These are phyloP conservation scores for Penstemon newberryi DNA, from an alignment of 257 asterid species.

Conservation along the genomic window DNA sequence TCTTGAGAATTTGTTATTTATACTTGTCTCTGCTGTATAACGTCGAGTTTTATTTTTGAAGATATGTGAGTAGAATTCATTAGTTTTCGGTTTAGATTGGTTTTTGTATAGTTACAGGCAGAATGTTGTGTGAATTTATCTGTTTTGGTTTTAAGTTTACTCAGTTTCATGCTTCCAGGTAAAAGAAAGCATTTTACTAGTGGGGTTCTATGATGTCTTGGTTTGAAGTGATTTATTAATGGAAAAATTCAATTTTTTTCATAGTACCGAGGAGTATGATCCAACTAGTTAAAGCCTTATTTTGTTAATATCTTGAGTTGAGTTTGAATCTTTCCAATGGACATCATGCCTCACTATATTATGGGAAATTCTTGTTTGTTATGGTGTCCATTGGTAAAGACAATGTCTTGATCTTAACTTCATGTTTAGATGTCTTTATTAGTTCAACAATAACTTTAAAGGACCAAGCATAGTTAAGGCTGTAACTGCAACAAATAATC, in stretches of 20 bases:
- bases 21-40: background rate
- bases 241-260: conserved; percentile 19
- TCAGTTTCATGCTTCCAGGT: conserved; percentile 8
- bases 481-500: background rate
- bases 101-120: background rate
- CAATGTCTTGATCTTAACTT: background rate
- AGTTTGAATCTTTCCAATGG: background rate
- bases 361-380: background rate
- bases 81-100: conserved; percentile 23
- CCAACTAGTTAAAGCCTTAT: background rate
- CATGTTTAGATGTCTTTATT: background rate
- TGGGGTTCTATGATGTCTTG: conserved; percentile 20
- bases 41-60: conserved; percentile 23
- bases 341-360: conserved; percentile 15
- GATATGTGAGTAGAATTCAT: conserved; percentile 8
- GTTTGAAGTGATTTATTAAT: conserved; percentile 13
- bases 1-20: conserved; percentile 2
- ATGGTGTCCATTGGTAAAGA: background rate
- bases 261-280: background rate
- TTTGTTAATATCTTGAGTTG: background rate
- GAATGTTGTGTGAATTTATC: conserved; percentile 9
- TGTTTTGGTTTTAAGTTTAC: conserved; percentile 8
- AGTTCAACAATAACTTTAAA: background rate
- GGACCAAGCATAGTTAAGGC: background rate
- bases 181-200: conserved; percentile 4